Base-by-base conservation (phyloP, 495 filamentous ascomycete species). In the Neurospora sp. region DNA sequence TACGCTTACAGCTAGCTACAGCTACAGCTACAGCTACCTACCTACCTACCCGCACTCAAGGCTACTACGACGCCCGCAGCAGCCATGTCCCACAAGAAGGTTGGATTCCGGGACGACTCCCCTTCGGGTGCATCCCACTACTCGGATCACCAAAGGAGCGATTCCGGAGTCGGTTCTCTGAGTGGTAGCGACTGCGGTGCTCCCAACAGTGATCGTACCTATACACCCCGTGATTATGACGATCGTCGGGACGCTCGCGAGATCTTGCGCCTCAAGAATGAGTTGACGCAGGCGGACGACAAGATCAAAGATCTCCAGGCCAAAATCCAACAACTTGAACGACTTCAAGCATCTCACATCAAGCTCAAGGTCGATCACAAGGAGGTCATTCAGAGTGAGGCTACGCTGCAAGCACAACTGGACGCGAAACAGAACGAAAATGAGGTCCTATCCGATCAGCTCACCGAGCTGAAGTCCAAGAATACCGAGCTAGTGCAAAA, bases 351-450 rank as follows among this genome's bases (percentile, higher is more conserved):
- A 75, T n/a, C 89, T 45, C 91, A 91, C 65, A 83, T 77, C 1
- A 87, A 91, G 70, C 88, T 89, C 44, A 76, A 69, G 68, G 68
- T 75, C 39, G 31, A 72, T 22, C 79, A 74, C 72, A 84, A 83
- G 72, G 80, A 87, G 20, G 75, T 97, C 42, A 88, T 90, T 45
- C 92, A 96, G 78, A 87, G 93, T 9, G 87, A 92, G 77, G 88
- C 77, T 1, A 65, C 53, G 84, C 74, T 89, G 93, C 70, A 95
- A 97, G 81, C 92, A 90, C 39, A 93, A 94, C 79, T 93, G 92
- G n/a, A 83, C 94, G 76, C 88, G 91, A 79, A 94, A 7, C 81
- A 95, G 42, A 94, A 97, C 79, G 93, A 94, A 1, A 92, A 97
- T 70, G 92, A 97, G 77, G 18, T 74, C 35, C 70, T 79, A 38